These are phyloP conservation scores for Malassezia pachydermatis DNA, from an alignment of 1,284 basidiomycete species.

Conservation along the genomic window DNA sequence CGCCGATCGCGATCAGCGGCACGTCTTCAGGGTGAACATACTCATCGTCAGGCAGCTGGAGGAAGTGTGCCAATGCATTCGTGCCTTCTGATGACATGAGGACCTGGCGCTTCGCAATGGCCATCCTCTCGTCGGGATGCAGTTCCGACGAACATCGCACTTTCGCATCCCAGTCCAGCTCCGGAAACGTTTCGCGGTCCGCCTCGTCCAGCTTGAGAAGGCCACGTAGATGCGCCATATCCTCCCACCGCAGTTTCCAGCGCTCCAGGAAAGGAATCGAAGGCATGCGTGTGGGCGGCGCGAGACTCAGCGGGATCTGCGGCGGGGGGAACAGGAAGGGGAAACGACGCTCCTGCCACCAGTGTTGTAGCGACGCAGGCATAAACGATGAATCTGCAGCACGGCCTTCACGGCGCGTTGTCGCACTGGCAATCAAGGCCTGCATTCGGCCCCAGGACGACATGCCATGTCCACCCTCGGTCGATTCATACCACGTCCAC, in stretches of 20 bases:
- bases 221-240: slow-evolving; percentile 27
- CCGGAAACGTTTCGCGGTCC: slow-evolving; percentile 31
- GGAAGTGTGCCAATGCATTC: slow-evolving; percentile 21
- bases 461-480: slow-evolving; percentile 13
- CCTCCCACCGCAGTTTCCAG: slow-evolving; percentile 28
- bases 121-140: slow-evolving; percentile 25
- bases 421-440: slow-evolving; percentile 5
- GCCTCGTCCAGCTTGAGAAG: slow-evolving; percentile 20
- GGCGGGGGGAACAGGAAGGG: slow-evolving; percentile 23
- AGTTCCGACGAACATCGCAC: slow-evolving; percentile 28
- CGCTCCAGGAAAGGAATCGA: slow-evolving; percentile 15
- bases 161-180: slow-evolving; percentile 33
- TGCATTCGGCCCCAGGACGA: slow-evolving; percentile 15
- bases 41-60: slow-evolving; percentile 29
- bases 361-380: slow-evolving; percentile 5
- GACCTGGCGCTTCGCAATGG: slow-evolving; percentile 20
- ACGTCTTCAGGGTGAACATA: slow-evolving; percentile 44
- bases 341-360: slow-evolving; percentile 18
- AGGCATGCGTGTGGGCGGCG: slow-evolving; percentile 14
- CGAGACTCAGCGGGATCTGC: slow-evolving; percentile 20
- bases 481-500: slow-evolving; percentile 16
- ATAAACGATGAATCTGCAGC: not conserved
- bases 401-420: slow-evolving; percentile 9
- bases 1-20: slow-evolving; percentile 43
- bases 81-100: slow-evolving; percentile 22